phyloP scores from a whole-genome alignment of 805 yeast genomes.

The Starmerella davenportii region DNA sequence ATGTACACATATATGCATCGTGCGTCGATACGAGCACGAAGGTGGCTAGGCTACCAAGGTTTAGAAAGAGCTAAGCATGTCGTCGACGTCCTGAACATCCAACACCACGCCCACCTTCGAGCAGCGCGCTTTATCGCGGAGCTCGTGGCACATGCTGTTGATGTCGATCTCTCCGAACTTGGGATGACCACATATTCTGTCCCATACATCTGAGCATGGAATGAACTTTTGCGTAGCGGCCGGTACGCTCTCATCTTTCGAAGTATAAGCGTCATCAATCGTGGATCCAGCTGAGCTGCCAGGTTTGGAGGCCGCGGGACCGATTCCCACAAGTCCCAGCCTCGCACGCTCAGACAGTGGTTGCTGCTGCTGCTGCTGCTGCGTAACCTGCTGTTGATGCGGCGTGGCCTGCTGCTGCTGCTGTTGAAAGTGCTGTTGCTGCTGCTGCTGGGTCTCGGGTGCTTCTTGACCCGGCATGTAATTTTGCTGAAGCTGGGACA shows the following conservation, averaged over 20 bases:
- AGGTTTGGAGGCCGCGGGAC: background rate
- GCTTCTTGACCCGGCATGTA: background rate
- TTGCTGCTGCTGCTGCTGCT: background rate
- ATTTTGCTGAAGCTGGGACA: background rate
- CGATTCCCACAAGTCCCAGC: background rate
- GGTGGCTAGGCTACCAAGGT: too few relatives aligned
- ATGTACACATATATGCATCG: background rate
- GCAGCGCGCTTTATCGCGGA: conserved; percentile 86
- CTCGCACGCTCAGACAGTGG: background rate
- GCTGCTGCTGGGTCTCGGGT: background rate
- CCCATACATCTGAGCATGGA: conserved; percentile 90
- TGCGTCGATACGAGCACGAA: too few relatives aligned
- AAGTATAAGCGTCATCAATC: too few relatives aligned
- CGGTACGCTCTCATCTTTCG: conserved; percentile 18
- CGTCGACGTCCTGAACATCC: conserved; percentile 59
- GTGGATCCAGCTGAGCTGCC: background rate
- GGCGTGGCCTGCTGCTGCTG: background rate
- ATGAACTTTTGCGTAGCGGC: conserved; percentile 23
- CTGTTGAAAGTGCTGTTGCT: background rate
- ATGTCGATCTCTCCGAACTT: conserved; percentile 83
- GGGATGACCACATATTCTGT: conserved; percentile 85
- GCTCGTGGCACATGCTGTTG: conserved; percentile 78
- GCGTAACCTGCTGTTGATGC: background rate
- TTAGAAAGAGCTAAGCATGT: conserved; percentile 22
- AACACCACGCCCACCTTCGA: conserved; percentile 84